These are phyloP conservation scores for Circinella umbellata DNA, from an alignment of 371 early-diverging fungal genomes.

Conservation along the genomic window DNA sequence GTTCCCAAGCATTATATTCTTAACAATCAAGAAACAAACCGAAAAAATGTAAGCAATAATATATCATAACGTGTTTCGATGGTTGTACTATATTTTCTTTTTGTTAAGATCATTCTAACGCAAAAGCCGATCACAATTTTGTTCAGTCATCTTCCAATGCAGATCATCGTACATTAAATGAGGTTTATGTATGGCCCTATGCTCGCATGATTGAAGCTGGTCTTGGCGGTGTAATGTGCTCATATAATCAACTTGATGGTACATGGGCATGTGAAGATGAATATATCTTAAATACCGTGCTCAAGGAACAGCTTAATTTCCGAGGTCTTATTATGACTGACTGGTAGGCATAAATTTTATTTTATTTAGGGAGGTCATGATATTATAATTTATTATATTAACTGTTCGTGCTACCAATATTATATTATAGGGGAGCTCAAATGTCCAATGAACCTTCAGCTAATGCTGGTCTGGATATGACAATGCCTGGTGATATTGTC, in stretches of 20 bases:
- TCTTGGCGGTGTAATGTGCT: slow-evolving; percentile 54
- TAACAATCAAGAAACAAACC: slow-evolving; percentile 57
- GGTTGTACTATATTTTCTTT: too few species aligned
- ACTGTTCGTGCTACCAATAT: too few species aligned
- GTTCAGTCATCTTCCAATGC: slow-evolving; percentile 38
- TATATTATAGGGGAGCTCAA: slow-evolving; percentile 20
- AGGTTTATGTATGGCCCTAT: slow-evolving; percentile 60
- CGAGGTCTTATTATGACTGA: slow-evolving; percentile 35
- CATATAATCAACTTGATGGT: slow-evolving; percentile 49
- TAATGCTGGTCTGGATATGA: slow-evolving; percentile 53
- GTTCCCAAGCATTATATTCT: slow-evolving; percentile 59
- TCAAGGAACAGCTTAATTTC: slow-evolving; percentile 48
- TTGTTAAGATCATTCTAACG: too few species aligned
- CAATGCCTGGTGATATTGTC: slow-evolving; percentile 54
- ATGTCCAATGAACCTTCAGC: slow-evolving; percentile 27
- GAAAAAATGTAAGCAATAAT: slow-evolving; percentile 17
- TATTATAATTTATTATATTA: too few species aligned
- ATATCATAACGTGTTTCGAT: neutral
- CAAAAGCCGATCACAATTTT: too few species aligned
- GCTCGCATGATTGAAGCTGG: slow-evolving; percentile 49
- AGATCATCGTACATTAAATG: slow-evolving; percentile 57
- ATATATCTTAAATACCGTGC: slow-evolving; percentile 36
- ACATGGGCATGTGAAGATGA: slow-evolving; percentile 48
- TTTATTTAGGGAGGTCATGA: too few species aligned
- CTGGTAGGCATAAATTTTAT: slow-evolving; percentile 14